Base-by-base conservation (phyloP, 1,284 basidiomycete species). In the Sanghuangporus sanghuang region DNA sequence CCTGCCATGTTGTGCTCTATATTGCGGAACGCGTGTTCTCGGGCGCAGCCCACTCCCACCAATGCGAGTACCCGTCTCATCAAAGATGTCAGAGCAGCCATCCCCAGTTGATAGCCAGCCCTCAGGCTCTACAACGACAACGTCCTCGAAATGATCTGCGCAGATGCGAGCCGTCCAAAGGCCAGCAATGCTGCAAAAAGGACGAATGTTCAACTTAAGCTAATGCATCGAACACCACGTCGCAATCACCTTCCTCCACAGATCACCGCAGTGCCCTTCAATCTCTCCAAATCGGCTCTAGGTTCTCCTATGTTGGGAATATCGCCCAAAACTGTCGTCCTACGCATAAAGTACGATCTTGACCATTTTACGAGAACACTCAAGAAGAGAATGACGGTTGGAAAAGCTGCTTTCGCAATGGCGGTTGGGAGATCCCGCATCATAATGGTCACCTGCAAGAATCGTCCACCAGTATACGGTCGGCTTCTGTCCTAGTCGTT, bases 111-210 rank as follows among this genome's bases (percentile, higher is more conserved):
- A 8, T 61, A 66, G 14, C 73, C 73, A 74, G 4, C 59, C 67
- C 59, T 76, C 76, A 6, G 75, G 66, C 52, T 77, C 75, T 11
- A 77, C 67, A 44, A 77, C 68, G 18, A 76, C 35, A 42, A 76
- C 75, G 9, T 68, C 64, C 48, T 74, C 71, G 56, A 76, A 76
- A 62, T 75, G 74, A 60, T 75, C 74, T 16, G 67, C 64, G 40
- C 69, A 71, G 18, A 71, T 66, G 11, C 71, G 64, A 6, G 71
- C 72, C 7, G 73, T 61, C 32, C 72, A 62, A n/a, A 74, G 67
- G 16, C 73, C 72, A 2, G 67, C 69, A 16, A 74, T 69, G 56
- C 72, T 73, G 63, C 42, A 63, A 21, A 63, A 32, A 42, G 21
- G 1, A 32, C 9, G 18, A 21, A 32, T 18, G 39, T 61, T 54